Evolutionary conservation across 225 moss, liverwort and hornwort species (phyloP).

Genomic region (Marchantia paleacea): DNA sequence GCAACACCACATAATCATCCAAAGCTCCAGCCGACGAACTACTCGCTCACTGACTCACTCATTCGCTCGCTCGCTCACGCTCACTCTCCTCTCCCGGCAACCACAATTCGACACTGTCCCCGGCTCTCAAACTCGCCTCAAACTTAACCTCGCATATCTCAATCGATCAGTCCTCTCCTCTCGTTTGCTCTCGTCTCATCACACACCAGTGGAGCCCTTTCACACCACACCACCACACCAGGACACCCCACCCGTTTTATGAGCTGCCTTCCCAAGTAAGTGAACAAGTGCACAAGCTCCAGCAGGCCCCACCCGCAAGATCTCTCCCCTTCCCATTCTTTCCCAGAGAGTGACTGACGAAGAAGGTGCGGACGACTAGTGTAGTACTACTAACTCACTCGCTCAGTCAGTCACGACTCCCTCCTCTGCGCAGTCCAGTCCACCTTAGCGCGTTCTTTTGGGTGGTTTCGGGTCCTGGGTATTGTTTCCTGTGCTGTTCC

Average conservation of each 20-base stretch:
- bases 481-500: not conserved
- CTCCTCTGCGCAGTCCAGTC: not conserved
- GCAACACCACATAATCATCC: not conserved
- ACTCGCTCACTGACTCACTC: not conserved
- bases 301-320: not conserved
- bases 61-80: not conserved
- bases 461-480: not conserved
- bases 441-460: not conserved
- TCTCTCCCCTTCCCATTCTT: not conserved
- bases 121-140: not conserved
- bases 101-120: not conserved
- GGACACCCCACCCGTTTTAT: not conserved
- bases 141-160: not conserved
- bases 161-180: not conserved
- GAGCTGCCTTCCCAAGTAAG: constrained; percentile 1
- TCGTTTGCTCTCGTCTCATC: not conserved
- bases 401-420: not conserved
- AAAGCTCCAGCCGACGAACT: not conserved
- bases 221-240: not conserved
- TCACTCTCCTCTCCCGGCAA: not conserved
- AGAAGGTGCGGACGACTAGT: not conserved
- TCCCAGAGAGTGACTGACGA: not conserved
- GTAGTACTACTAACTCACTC: not conserved
- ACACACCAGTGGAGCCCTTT: not conserved
- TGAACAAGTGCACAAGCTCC: no score